These are phyloP conservation scores for Phytopythium kandeliae DNA, from an alignment of 352 stramenopile species.

Conservation along the genomic window DNA sequence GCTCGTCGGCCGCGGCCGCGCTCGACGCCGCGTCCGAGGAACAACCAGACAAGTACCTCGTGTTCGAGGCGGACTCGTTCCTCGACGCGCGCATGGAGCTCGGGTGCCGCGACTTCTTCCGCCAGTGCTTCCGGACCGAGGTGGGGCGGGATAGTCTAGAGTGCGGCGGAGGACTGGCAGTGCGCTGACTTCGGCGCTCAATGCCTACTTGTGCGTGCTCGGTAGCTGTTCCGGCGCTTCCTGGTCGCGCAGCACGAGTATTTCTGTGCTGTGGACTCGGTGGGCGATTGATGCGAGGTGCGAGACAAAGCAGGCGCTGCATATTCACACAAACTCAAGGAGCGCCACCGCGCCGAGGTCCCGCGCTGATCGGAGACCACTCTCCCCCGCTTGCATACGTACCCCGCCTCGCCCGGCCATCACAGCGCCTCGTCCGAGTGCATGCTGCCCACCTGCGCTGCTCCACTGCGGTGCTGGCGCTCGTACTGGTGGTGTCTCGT, in stretches of 20 bases:
- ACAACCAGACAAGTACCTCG: slow-evolving; percentile 23
- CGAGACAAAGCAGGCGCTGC: no score
- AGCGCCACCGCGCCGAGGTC: no score
- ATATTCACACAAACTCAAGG: no score
- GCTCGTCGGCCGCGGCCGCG: slow-evolving; percentile 9
- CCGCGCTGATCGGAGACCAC: no score
- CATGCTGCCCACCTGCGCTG: background rate
- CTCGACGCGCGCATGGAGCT: slow-evolving; percentile 59
- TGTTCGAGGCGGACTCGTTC: slow-evolving; percentile 62
- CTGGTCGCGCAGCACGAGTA: slow-evolving; percentile 41
- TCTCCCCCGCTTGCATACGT: no score
- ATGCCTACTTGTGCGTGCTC: no score
- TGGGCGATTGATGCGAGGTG: background rate
- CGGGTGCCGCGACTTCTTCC: slow-evolving; percentile 75
- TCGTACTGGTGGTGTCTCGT: slow-evolving; percentile 16
- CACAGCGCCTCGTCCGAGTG: no score
- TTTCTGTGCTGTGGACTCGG: slow-evolving; percentile 10
- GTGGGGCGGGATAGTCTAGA: slow-evolving; percentile 17
- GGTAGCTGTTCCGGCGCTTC: slow-evolving; percentile 50
- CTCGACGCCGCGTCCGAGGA: background rate
- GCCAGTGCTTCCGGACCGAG: slow-evolving; percentile 68
- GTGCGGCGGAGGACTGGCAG: no score
- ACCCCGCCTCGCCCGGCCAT: no score
- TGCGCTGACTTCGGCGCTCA: no score
- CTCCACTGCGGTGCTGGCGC: background rate